Conservation (phyloP, 129 eudicot genomes). For the Flaveria sonorensis region DNA sequence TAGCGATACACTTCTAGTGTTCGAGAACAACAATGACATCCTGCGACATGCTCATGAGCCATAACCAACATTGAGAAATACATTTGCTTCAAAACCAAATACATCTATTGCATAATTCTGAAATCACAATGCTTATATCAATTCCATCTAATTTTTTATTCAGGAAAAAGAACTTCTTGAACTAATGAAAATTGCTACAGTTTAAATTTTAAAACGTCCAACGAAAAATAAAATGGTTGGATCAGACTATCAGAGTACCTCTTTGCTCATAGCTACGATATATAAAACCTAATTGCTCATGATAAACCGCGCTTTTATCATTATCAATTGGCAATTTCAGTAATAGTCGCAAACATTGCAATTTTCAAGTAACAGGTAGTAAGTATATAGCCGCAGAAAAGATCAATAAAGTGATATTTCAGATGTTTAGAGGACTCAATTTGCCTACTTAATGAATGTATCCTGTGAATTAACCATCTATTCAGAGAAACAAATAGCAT, state of each 20-base stretch:
- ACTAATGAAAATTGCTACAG: not conserved
- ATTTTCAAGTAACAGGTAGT: constrained; percentile 14
- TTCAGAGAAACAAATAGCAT: too few species aligned
- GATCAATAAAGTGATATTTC: not conserved
- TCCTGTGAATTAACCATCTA: not conserved
- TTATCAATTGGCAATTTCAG: not conserved
- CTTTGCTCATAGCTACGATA: not conserved
- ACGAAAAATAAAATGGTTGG: not conserved
- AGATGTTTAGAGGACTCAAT: not conserved
- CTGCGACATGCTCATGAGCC: constrained; percentile 7
- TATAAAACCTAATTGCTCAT: constrained; percentile 10
- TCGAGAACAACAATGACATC: not conserved
- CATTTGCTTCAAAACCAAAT: not conserved
- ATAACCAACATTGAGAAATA: not conserved
- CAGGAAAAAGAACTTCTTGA: not conserved
- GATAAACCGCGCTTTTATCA: not conserved
- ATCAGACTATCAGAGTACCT: not conserved
- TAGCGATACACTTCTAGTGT: constrained; percentile 1
- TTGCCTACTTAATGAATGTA: constrained; percentile 2
- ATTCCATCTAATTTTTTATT: not conserved
- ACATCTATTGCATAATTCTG: not conserved
- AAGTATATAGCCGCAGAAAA: not conserved
- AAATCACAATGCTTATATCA: constrained; percentile 15
- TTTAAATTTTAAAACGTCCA: not conserved
- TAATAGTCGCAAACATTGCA: constrained; percentile 7